Conservation (phyloP, 768 basidiomycete genomes). For the Tubosaeta brunneosetosa region DNA sequence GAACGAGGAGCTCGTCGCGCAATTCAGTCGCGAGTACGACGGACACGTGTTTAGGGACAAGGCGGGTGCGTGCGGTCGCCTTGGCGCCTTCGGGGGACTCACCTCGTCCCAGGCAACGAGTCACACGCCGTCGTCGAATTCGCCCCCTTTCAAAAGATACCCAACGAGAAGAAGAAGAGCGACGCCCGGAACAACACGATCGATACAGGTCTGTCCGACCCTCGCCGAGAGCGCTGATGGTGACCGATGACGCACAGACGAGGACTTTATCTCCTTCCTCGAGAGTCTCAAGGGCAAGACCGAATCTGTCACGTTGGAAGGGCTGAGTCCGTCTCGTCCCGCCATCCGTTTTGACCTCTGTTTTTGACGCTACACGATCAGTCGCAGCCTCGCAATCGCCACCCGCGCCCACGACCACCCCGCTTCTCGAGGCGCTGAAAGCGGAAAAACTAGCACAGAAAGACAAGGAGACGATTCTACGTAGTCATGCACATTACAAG, state of each 20-base stretch:
- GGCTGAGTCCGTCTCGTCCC: slow-evolving; percentile 44
- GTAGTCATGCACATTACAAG: slow-evolving; percentile 71
- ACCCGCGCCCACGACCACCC: slow-evolving; percentile 74
- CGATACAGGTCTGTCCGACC: slow-evolving; percentile 44
- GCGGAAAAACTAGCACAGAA: slow-evolving; percentile 63
- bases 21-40: slow-evolving; percentile 81
- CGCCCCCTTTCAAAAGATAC: slow-evolving; percentile 86
- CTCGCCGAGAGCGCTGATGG: not conserved
- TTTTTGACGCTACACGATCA: not conserved
- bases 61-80: slow-evolving; percentile 50
- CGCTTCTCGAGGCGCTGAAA: slow-evolving; percentile 89
- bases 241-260: slow-evolving; percentile 44
- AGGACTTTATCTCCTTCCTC: slow-evolving; percentile 79
- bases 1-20: slow-evolving; percentile 61
- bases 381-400: slow-evolving; percentile 62
- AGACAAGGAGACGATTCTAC: slow-evolving; percentile 68
- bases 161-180: slow-evolving; percentile 65
- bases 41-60: slow-evolving; percentile 92
- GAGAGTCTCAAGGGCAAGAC: slow-evolving; percentile 57
- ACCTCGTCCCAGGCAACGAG: slow-evolving; percentile 61
- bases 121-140: slow-evolving; percentile 89
- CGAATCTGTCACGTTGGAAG: slow-evolving; percentile 63
- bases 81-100: not conserved
- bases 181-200: slow-evolving; percentile 86
- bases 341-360: not conserved